Percentiles rank a stretch among this genome's conserved stretches.
phyloP scores from a whole-genome alignment of 148 eudicot species.

The Pouteria glomerata region DNA sequence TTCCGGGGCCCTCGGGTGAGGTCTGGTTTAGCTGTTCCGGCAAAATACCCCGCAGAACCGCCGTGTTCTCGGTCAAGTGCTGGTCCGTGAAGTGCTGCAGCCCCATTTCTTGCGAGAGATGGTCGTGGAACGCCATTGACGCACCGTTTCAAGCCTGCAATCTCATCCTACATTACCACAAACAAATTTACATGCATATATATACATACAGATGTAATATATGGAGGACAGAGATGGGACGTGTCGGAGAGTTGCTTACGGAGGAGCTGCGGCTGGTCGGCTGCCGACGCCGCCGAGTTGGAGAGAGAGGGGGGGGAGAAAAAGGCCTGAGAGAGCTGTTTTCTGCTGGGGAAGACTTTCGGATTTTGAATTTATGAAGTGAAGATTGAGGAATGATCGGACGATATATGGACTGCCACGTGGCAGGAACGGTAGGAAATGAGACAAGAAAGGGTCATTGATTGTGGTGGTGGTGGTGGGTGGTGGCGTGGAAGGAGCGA shows the following conservation, averaged over 20 bases:
- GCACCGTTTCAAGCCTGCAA: background rate
- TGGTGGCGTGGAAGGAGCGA: constrained; percentile 5
- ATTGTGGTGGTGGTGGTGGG: constrained; percentile 1
- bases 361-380: background rate
- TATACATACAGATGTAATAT: background rate
- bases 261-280: constrained; percentile 7
- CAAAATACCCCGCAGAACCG: background rate
- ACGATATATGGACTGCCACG: background rate
- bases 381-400: background rate
- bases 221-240: background rate
- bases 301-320: background rate
- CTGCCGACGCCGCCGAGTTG: constrained; percentile 6
- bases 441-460: constrained; percentile 4
- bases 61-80: constrained; percentile 14
- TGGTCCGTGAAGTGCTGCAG: constrained; percentile 30
- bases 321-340: background rate
- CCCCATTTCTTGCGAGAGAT: constrained; percentile 23
- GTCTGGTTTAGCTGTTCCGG: constrained; percentile 16
- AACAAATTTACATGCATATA: background rate
- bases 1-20: constrained; percentile 13
- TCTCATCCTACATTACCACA: constrained; percentile 4
- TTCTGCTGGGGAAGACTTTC: background rate
- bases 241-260: background rate
- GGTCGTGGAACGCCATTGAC: constrained; percentile 32
- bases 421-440: background rate